Base-by-base conservation (phyloP, 306 rosid species). In the Dryas drummondii region DNA sequence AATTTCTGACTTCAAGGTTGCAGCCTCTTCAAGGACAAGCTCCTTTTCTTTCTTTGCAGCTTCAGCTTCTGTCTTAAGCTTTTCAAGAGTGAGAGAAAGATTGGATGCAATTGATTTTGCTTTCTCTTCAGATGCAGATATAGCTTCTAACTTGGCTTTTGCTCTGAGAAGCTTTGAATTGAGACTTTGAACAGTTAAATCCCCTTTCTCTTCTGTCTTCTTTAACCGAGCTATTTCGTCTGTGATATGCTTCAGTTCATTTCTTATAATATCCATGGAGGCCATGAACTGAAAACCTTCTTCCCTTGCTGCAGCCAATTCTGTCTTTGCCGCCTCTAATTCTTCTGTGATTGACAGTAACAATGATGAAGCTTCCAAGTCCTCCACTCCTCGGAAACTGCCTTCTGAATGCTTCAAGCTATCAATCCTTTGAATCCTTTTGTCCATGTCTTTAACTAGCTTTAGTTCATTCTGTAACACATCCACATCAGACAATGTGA, bases 221-320 rank as follows among this genome's bases (percentile, higher is more conserved):
- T 84, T 86, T 74, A 86, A 70, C 9, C 77, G 79, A 64, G 19
- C 52, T 0, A 81, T 84, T 82, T 86, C 90, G 12, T 76, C 67
- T 3, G 79, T 88, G 22, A 89, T 82, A 75, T 89, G 92, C 41
- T 70, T 85, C 53, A 87, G 84, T 78, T 94, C 97, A n/a, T 87
- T 89, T 66, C 99, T 88, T 74, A 92, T 82, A 8, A 91, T 82
- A 89, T 94, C 99, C 93, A 92, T 89, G 6, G 99, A 87, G 56
- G 82, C 70, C 99, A 87, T 90, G 78, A 82, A 89, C 82, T 92
- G 97, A 77, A 90, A 90, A 4, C 97, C 86, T 78, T 87, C 99
- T 61, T 82, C 92, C 78, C 64, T 88, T 8, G 84, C 82, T 58
- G 74, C 68, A 81, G 87, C 90, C 74, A 94, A 70, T 55, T 92